These are phyloP conservation scores for Colletotrichum eleusines DNA, from an alignment of 2,329 filamentous ascomycete genomes.

Conservation along the genomic window DNA sequence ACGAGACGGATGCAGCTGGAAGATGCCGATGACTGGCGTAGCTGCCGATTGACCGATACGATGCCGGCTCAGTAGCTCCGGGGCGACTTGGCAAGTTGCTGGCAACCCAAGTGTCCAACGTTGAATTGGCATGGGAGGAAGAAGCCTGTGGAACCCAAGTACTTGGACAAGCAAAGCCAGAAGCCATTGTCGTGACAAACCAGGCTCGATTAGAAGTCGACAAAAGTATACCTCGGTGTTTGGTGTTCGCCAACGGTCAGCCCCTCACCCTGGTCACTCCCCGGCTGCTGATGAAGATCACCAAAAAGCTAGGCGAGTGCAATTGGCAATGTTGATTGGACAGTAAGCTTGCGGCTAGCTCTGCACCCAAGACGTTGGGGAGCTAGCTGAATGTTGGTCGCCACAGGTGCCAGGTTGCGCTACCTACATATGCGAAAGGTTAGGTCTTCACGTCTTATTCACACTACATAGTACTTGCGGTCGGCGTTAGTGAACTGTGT, in stretches of 20 bases:
- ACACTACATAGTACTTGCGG: neutral
- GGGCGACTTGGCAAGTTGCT: slow-evolving; percentile 12
- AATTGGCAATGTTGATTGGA: slow-evolving; percentile 36
- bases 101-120: slow-evolving; percentile 1
- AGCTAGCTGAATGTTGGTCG: slow-evolving; percentile 29
- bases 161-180: neutral
- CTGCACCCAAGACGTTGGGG: slow-evolving; percentile 31
- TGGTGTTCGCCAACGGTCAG: slow-evolving; percentile 21
- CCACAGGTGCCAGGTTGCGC: slow-evolving; percentile 13
- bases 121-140: neutral
- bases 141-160: no score
- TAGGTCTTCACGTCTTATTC: no score
- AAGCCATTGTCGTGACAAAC: neutral
- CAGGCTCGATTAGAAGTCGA: neutral
- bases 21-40: slow-evolving; percentile 18
- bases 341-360: slow-evolving; percentile 23
- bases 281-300: slow-evolving; percentile 30
- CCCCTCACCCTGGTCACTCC: slow-evolving; percentile 16
- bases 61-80: slow-evolving; percentile 3
- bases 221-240: slow-evolving; percentile 10
- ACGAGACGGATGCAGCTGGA: slow-evolving; percentile 26
- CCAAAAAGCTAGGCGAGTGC: slow-evolving; percentile 22
- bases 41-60: slow-evolving; percentile 3
- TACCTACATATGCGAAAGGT: no score
- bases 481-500: neutral